phyloP scores from a whole-genome alignment of 1,284 basidiomycete species.

The Coriolopsis trogii region DNA sequence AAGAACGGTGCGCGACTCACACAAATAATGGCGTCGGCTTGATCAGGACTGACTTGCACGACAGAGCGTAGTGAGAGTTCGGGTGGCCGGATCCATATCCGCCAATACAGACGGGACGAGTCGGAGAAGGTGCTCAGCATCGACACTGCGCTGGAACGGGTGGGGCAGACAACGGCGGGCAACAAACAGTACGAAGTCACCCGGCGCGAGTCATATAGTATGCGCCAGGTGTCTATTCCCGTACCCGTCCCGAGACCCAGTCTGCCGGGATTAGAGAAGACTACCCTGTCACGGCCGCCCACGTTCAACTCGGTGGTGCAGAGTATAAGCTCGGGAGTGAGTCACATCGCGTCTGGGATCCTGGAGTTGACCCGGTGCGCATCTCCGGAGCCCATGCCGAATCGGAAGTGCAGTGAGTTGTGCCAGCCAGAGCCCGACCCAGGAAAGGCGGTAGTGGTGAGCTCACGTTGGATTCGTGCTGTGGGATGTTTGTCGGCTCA shows the following conservation, averaged over 20 bases:
- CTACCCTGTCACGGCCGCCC: not conserved
- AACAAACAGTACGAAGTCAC: not conserved
- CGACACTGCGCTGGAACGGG: conserved; percentile 2
- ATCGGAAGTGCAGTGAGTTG: conserved; percentile 7
- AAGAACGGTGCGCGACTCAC: too few species aligned
- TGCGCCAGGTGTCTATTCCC: not conserved
- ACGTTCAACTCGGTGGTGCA: not conserved
- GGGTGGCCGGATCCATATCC: conserved; percentile 15
- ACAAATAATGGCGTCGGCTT: too few species aligned
- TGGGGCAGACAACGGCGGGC: not conserved
- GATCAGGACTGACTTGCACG: not conserved
- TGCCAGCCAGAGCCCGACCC: not conserved
- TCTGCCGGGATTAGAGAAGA: not conserved
- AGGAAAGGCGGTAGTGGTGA: not conserved
- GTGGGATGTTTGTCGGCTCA: not conserved
- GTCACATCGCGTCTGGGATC: not conserved
- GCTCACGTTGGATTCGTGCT: not conserved
- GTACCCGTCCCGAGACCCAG: not conserved
- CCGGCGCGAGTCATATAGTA: not conserved
- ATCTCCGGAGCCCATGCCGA: conserved; percentile 3
- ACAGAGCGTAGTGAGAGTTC: not conserved
- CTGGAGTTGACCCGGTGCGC: not conserved
- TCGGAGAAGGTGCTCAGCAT: conserved; percentile 5
- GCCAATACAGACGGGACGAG: conserved; percentile 10
- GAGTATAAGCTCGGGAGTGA: too few species aligned